Base-by-base conservation (phyloP, 2,329 filamentous ascomycete species). In the Ceratocystis cacaofunesta region DNA sequence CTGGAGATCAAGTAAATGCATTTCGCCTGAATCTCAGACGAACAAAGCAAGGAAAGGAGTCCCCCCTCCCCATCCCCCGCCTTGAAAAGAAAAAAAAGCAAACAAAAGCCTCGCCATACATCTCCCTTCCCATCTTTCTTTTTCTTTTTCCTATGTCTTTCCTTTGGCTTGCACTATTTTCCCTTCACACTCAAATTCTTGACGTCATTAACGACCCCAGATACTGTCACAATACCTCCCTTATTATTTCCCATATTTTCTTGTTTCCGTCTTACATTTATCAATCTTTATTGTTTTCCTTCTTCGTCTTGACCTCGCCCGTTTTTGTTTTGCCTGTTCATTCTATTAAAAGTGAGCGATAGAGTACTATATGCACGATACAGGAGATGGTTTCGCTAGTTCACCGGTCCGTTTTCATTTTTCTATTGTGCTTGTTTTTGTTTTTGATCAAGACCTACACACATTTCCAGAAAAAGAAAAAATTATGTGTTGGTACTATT, bases 1-100 rank as follows among this genome's bases (percentile, higher is more conserved):
- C 78, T 92, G 65, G 86, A 88, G 76, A 89, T 91, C 77, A 91
- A 91, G 81, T 92, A 86, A 80, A 77, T 66, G 22, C 36, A 17
- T 43, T 3, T 41, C 36, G 36, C 36, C 19, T 22, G 22, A 17
- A 32, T 12, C 44, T 50, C 48, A 28, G 28, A 32, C 46, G 30
- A 30, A 48, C 22, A 30, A 10, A 19, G n/a, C 28, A 30, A 62
- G 19, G 28, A 50, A 48, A 48, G 61, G 41, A 62, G 10, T 10
- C 36, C 12, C 36, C 3, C 36, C 10, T 41, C 48, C 12, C 10
- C 19, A 22, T 15, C 5, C 46, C 15, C 55, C 8, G 2, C n/a
- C 7, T 30, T n/a, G 5, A 36, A 58, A 58, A 58, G 15, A 55
- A 55, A 15, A 15, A 6, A 52, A 52, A 52, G 22, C 48, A 52